These are phyloP conservation scores for Brasilioporus rufonigricans DNA, from an alignment of 768 basidiomycete species.

Conservation along the genomic window DNA sequence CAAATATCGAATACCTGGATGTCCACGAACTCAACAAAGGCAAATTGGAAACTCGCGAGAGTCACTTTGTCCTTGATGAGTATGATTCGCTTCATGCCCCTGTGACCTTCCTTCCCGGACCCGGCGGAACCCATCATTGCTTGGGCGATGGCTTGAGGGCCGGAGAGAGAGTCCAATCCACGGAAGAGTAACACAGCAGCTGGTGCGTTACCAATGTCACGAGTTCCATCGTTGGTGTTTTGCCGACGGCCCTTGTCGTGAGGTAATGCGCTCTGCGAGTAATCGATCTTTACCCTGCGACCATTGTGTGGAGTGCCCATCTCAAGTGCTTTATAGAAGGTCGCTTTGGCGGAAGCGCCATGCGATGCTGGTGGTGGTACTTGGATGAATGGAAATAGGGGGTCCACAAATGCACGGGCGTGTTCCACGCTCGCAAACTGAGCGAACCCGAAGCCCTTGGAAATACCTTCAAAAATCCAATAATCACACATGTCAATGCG, in stretches of 20 bases:
- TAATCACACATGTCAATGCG: slow-evolving; percentile 71
- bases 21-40: slow-evolving; percentile 91
- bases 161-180: slow-evolving; percentile 84
- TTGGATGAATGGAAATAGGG: slow-evolving; percentile 86
- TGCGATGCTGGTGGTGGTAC: slow-evolving; percentile 91
- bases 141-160: slow-evolving; percentile 82
- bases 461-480: slow-evolving; percentile 80
- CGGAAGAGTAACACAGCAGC: slow-evolving; percentile 84
- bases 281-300: slow-evolving; percentile 92
- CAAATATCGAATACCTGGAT: slow-evolving; percentile 52
- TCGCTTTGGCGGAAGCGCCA: slow-evolving; percentile 70
- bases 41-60: slow-evolving; percentile 88
- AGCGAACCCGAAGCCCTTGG: slow-evolving; percentile 97
- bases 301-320: slow-evolving; percentile 71
- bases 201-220: slow-evolving; percentile 90
- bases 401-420: slow-evolving; percentile 88
- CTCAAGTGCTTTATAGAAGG: slow-evolving; percentile 74
- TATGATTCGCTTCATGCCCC: slow-evolving; percentile 84
- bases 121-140: slow-evolving; percentile 83
- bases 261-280: slow-evolving; percentile 80
- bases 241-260: slow-evolving; percentile 64
- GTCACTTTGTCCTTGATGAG: slow-evolving; percentile 88
- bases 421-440: slow-evolving; percentile 86
- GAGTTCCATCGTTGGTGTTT: slow-evolving; percentile 87
- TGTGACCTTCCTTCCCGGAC: slow-evolving; percentile 71